Evolutionary conservation across 1,284 basidiomycete genomes (phyloP).

Genomic region (Sporisorium sorghi): DNA sequence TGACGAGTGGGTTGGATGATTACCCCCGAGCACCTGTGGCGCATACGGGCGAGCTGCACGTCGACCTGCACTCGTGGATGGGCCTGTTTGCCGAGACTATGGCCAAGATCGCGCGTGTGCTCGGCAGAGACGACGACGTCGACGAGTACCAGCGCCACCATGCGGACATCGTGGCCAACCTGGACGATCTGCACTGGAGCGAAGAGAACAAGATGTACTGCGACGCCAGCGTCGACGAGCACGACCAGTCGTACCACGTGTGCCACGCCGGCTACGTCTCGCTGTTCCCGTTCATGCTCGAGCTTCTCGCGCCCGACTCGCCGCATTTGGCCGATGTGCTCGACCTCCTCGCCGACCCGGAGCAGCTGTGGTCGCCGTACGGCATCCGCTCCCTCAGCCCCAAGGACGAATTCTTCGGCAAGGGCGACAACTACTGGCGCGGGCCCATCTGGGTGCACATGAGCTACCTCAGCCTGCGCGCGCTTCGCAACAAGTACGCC

Average conservation of each 20-base stretch:
- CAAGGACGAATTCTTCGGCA: constrained; percentile 85
- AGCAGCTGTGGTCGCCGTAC: constrained; percentile 88
- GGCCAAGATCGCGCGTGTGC: constrained; percentile 60
- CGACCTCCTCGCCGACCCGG: constrained; percentile 81
- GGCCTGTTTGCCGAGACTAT: constrained; percentile 75
- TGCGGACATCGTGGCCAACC: constrained; percentile 82
- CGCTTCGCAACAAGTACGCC: constrained; percentile 84
- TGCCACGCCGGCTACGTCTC: constrained; percentile 93
- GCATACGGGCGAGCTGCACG: constrained; percentile 88
- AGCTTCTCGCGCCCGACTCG: constrained; percentile 77
- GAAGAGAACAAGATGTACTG: constrained; percentile 91
- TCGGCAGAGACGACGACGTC: constrained; percentile 84
- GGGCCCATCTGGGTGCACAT: constrained; percentile 96
- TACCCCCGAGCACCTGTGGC: constrained; percentile 85
- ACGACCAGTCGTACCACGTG: constrained; percentile 87
- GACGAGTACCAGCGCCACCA: constrained; percentile 81
- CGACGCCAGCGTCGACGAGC: constrained; percentile 83
- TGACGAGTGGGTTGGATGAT: constrained; percentile 94
- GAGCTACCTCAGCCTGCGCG: constrained; percentile 86
- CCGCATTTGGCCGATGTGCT: constrained; percentile 82
- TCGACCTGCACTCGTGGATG: constrained; percentile 95
- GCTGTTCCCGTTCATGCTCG: constrained; percentile 87
- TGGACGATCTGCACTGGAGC: constrained; percentile 94
- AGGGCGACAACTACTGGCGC: constrained; percentile 95
- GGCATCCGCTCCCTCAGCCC: constrained; percentile 87